Evolutionary conservation across 768 basidiomycete species (phyloP).

Genomic region (Cyclocybe cylindracea): DNA sequence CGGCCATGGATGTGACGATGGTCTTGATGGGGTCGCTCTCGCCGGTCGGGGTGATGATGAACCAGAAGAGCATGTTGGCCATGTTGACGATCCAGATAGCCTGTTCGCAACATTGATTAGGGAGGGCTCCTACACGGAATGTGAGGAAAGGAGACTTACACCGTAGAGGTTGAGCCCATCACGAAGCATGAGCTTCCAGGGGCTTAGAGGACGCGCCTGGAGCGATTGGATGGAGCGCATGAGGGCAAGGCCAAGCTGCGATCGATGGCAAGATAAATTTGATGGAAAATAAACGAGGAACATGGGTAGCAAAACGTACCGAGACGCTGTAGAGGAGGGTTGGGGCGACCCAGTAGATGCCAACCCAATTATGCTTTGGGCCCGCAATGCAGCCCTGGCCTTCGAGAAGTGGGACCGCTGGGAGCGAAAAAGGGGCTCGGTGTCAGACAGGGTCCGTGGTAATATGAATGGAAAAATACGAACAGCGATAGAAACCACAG

Average conservation of each 20-base stretch:
- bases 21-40: conserved; percentile 71
- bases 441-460: background rate
- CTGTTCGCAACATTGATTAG: conserved; percentile 25
- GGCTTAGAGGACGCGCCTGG: conserved; percentile 53
- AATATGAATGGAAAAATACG: conserved; percentile 20
- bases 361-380: conserved; percentile 79
- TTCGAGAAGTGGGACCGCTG: conserved; percentile 67
- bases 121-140: background rate
- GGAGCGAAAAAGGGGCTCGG: background rate
- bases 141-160: conserved; percentile 34
- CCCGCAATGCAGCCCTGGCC: conserved; percentile 89
- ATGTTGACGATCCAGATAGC: conserved; percentile 81
- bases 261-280: background rate
- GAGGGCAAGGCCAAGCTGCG: conserved; percentile 60
- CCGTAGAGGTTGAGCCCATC: conserved; percentile 87
- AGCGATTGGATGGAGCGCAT: conserved; percentile 61
- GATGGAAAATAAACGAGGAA: conserved; percentile 9
- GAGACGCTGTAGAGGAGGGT: conserved; percentile 72
- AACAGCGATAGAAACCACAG: conserved; percentile 79
- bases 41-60: conserved; percentile 71
- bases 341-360: conserved; percentile 81
- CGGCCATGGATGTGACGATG: conserved; percentile 81
- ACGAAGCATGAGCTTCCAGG: conserved; percentile 89
- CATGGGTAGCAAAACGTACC: conserved; percentile 35
- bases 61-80: conserved; percentile 86